Conservation (phyloP, 75 land plant species). For the Pinus tabuliformis region DNA sequence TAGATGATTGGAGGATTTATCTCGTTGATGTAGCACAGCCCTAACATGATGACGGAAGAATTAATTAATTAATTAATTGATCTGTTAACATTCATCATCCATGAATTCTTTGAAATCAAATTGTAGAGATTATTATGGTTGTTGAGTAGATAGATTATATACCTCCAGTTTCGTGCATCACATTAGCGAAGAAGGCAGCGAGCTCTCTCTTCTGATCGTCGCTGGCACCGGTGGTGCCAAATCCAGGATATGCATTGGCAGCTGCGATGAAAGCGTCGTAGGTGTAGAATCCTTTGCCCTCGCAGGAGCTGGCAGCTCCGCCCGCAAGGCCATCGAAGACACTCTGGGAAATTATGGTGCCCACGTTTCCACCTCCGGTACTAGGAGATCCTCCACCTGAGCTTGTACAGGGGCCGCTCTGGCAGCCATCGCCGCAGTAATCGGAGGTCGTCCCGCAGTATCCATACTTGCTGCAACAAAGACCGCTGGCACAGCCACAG, state of each 20-base stretch:
- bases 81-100: too few relatives aligned
- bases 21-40: conserved; percentile 13
- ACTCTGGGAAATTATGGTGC: too few relatives aligned
- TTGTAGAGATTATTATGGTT: too few relatives aligned
- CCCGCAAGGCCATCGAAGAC: conserved; percentile 13
- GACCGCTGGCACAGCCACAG: neutral
- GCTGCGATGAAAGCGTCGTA: neutral
- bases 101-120: too few relatives aligned
- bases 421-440: conserved; percentile 27
- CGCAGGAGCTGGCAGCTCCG: conserved; percentile 21
- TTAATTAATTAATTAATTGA: too few relatives aligned
- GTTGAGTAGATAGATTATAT: too few relatives aligned
- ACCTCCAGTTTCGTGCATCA: conserved; percentile 43
- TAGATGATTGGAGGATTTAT: neutral
- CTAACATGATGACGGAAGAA: conserved; percentile 21
- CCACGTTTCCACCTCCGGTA: neutral
- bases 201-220: too few relatives aligned
- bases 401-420: conserved; percentile 28
- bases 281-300: conserved; percentile 1
- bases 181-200: too few relatives aligned
- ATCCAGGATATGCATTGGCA: neutral
- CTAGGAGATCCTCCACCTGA: neutral
- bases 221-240: too few relatives aligned
- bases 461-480: conserved; percentile 48
- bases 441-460: conserved; percentile 40